Conservation (phyloP, 441 rosid species). For the Euphorbia celastroides region DNA sequence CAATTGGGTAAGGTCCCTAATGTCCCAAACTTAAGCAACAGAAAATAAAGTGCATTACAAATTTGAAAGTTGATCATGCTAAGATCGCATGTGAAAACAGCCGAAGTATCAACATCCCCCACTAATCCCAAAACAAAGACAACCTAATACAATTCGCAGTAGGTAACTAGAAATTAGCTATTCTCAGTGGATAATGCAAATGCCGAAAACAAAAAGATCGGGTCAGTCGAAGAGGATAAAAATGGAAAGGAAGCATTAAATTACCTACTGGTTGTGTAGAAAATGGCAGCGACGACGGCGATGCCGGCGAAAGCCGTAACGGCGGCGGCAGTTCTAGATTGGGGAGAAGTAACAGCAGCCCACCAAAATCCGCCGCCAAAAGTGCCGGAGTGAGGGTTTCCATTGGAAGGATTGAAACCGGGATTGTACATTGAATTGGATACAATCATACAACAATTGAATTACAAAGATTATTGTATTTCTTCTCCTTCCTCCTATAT, state of each 20-base stretch:
- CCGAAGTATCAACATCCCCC: not conserved
- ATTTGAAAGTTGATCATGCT: not conserved
- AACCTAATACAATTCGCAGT: too few relatives aligned
- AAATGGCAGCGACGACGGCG: constrained; percentile 30
- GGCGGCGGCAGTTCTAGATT: constrained; percentile 25
- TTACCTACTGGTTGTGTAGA: constrained; percentile 37
- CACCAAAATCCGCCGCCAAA: constrained; percentile 38
- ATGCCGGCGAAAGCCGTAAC: constrained; percentile 39
- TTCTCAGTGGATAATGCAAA: too few relatives aligned
- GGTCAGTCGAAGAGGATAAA: not conserved
- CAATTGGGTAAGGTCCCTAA: not conserved
- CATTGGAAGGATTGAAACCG: constrained; percentile 16
- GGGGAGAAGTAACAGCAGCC: constrained; percentile 16
- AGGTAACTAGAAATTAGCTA: not conserved
- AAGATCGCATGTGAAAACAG: not conserved
- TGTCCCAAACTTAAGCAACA: not conserved
- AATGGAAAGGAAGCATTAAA: not conserved
- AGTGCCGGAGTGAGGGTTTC: constrained; percentile 22
- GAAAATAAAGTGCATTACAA: not conserved
- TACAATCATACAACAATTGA: not conserved
- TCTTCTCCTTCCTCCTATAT: not conserved
- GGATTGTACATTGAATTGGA: constrained; percentile 25
- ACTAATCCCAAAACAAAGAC: not conserved
- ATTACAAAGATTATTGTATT: constrained; percentile 4
- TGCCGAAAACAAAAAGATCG: too few relatives aligned